These are phyloP conservation scores for Zymoseptoria crescenta DNA, from an alignment of 2,329 filamentous ascomycete genomes.

Conservation along the genomic window DNA sequence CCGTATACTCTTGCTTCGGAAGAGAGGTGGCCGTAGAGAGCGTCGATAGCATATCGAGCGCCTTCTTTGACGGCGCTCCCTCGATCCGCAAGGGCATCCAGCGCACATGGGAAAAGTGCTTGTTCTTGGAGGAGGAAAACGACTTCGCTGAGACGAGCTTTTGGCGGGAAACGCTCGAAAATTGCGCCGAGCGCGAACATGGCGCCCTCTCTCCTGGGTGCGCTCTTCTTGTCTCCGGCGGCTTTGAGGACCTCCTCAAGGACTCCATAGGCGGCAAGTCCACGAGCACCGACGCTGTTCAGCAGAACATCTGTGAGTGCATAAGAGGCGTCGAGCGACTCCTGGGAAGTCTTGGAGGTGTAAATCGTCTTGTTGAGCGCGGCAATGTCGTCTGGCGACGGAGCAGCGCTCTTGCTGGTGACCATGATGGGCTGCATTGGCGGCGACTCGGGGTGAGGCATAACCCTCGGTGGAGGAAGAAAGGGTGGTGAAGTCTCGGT, in stretches of 20 bases:
- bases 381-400: constrained; percentile 40
- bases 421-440: constrained; percentile 42
- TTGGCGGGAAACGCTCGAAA: constrained; percentile 77
- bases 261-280: constrained; percentile 54
- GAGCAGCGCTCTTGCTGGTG: constrained; percentile 38
- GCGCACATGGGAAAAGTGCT: constrained; percentile 60
- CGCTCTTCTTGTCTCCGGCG: constrained; percentile 88
- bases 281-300: constrained; percentile 57
- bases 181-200: constrained; percentile 93
- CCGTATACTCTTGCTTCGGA: constrained; percentile 77
- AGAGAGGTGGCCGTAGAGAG: constrained; percentile 70
- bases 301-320: constrained; percentile 56
- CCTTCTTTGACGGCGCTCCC: constrained; percentile 80
- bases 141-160: constrained; percentile 71
- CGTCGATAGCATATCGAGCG: constrained; percentile 88
- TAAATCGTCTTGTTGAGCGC: constrained; percentile 38
- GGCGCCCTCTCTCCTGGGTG: constrained; percentile 73
- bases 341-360: constrained; percentile 46
- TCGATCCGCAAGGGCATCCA: constrained; percentile 88
- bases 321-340: constrained; percentile 56
- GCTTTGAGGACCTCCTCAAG: constrained; percentile 64
- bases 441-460: constrained; percentile 46
- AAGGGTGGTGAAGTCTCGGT: constrained; percentile 1
- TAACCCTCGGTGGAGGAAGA: constrained; percentile 15
- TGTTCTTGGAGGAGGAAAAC: constrained; percentile 76